Evolutionary conservation across 148 eudicot species (phyloP).

Genomic region (Hydrangea macrophylla): DNA sequence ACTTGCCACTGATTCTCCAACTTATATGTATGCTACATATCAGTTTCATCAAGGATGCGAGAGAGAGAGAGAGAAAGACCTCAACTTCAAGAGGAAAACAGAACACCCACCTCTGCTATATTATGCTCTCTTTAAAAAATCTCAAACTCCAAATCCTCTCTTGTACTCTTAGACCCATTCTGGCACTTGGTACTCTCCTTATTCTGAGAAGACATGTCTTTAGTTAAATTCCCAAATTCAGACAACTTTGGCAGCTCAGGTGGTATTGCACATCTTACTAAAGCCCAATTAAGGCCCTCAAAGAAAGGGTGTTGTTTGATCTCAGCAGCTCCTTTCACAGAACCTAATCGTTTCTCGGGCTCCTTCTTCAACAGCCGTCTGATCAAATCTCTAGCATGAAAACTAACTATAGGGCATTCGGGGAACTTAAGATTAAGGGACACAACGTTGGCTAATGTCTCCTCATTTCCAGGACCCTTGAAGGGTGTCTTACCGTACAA

Average conservation of each 20-base stretch:
- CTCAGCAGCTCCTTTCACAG: slow-evolving; percentile 67
- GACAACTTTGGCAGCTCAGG: slow-evolving; percentile 56
- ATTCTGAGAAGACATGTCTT: slow-evolving; percentile 16
- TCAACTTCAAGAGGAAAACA: slow-evolving; percentile 6
- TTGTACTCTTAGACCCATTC: slow-evolving; percentile 16
- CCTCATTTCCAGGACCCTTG: slow-evolving; percentile 66
- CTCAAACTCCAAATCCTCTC: slow-evolving; percentile 45
- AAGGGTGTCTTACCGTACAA: slow-evolving; percentile 80
- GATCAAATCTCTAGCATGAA: slow-evolving; percentile 65
- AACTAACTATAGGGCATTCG: slow-evolving; percentile 48
- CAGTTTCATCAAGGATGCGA: slow-evolving; percentile 8
- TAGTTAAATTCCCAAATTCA: slow-evolving; percentile 24
- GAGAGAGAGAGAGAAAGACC: too few species aligned
- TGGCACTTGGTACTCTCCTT: slow-evolving; percentile 18
- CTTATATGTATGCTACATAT: slow-evolving; percentile 11
- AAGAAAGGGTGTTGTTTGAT: slow-evolving; percentile 74
- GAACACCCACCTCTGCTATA: background rate
- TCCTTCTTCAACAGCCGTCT: slow-evolving; percentile 55
- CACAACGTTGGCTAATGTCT: slow-evolving; percentile 56
- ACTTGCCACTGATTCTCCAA: slow-evolving; percentile 5
- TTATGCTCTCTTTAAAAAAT: slow-evolving; percentile 37
- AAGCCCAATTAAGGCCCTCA: slow-evolving; percentile 78
- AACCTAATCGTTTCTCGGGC: slow-evolving; percentile 65
- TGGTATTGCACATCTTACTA: slow-evolving; percentile 67
- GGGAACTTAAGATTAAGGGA: slow-evolving; percentile 63